These are phyloP conservation scores for Candida palmyrensis DNA, from an alignment of 805 yeast species.

Conservation along the genomic window DNA sequence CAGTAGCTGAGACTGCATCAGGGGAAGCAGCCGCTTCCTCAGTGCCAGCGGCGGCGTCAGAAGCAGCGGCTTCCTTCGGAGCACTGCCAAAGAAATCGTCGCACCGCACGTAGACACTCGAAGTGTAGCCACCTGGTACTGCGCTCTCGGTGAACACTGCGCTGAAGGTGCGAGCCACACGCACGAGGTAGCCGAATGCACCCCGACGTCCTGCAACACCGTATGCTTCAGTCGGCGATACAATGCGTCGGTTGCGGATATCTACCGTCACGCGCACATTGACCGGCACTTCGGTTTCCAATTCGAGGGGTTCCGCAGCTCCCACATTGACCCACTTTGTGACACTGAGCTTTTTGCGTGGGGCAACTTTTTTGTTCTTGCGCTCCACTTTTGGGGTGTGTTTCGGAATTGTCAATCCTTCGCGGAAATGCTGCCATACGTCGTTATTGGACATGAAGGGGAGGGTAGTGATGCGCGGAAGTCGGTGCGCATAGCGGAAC, in stretches of 20 bases:
- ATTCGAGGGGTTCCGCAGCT: conserved; percentile 49
- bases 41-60: conserved; percentile 6
- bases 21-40: conserved; percentile 2
- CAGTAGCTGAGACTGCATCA: too few species aligned
- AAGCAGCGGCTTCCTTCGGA: conserved; percentile 24
- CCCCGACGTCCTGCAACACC: conserved; percentile 55
- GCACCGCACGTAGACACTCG: conserved; percentile 58
- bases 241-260: conserved; percentile 52
- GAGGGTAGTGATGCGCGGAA: conserved; percentile 67
- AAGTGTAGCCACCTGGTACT: conserved; percentile 61
- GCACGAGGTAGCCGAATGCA: conserved; percentile 68
- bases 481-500: conserved; percentile 58
- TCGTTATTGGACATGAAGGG: conserved; percentile 62
- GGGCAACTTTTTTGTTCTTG: conserved; percentile 38
- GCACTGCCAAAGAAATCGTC: conserved; percentile 60
- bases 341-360: conserved; percentile 37
- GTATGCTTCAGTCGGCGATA: conserved; percentile 68
- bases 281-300: conserved; percentile 60
- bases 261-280: conserved; percentile 83
- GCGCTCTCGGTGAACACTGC: conserved; percentile 68
- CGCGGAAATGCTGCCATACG: conserved; percentile 40
- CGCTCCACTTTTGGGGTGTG: conserved; percentile 28
- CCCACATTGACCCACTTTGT: conserved; percentile 83
- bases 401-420: conserved; percentile 56
- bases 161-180: conserved; percentile 58